phyloP scores from a whole-genome alignment of 345 rosid species.

The Aurinia saxatilis region DNA sequence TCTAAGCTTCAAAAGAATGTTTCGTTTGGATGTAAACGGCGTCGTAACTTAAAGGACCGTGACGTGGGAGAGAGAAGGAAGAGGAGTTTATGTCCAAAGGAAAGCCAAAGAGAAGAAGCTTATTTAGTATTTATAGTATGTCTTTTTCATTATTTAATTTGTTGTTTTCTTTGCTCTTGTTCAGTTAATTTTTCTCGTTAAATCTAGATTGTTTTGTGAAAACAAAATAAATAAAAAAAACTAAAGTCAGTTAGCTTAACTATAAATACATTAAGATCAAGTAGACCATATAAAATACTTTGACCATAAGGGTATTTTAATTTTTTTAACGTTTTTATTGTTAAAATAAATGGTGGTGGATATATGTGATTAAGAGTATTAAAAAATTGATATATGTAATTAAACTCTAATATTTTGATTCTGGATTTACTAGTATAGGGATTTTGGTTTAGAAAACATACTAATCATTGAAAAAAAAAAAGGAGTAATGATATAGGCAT shows the following conservation, averaged over 20 bases:
- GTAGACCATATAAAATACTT: too few species aligned
- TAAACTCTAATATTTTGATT: too few species aligned
- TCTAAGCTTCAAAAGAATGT: background rate
- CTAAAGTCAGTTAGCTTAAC: too few species aligned
- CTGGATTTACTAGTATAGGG: too few species aligned
- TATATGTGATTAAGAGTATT: too few species aligned
- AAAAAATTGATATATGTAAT: too few species aligned
- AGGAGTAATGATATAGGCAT: background rate
- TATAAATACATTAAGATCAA: too few species aligned
- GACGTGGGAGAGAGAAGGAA: background rate
- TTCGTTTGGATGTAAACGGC: constrained; percentile 17
- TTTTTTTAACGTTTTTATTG: too few species aligned
- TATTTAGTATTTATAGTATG: constrained; percentile 18
- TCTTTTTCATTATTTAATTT: constrained; percentile 23
- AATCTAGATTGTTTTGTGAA: constrained; percentile 1
- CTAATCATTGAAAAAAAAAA: background rate
- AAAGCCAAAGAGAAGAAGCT: constrained; percentile 25
- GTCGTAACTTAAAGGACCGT: constrained; percentile 4
- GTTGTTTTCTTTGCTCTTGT: constrained; percentile 15
- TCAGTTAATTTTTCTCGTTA: constrained; percentile 14
- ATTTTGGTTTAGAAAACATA: too few species aligned
- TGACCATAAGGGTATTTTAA: too few species aligned
- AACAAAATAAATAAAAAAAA: background rate
- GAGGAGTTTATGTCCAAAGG: constrained; percentile 11
- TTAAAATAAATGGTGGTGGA: too few species aligned